A percentile compares a stretch with the other conserved stretches of the same genome.
Conservation (phyloP, 306 rosid genomes). For the Notholithocarpus densiflorus region DNA sequence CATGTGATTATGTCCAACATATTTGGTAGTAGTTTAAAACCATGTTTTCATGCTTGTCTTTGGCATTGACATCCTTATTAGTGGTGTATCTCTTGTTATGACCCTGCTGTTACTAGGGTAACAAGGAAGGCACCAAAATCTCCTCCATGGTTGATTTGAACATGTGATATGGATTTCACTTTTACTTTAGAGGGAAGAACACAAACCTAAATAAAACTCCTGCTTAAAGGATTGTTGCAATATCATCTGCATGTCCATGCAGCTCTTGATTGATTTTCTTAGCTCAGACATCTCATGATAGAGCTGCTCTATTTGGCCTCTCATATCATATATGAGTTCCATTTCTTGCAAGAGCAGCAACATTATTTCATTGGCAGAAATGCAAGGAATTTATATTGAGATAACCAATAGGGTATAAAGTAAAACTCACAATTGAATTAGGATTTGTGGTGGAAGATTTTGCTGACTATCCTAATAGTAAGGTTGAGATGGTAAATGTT, state of each 20-base stretch:
- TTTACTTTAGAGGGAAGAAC: background rate
- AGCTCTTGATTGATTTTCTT: conserved; percentile 60
- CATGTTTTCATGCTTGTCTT: too few relatives aligned
- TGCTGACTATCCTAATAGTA: conserved; percentile 18
- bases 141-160: background rate
- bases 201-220: conserved; percentile 53
- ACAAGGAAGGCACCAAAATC: background rate
- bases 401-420: background rate
- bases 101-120: background rate
- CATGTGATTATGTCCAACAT: too few relatives aligned
- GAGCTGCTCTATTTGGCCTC: conserved; percentile 75
- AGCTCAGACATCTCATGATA: conserved; percentile 74
- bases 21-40: too few relatives aligned
- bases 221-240: conserved; percentile 50
- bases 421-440: conserved; percentile 48
- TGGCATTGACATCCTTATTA: too few relatives aligned
- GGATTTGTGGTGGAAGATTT: conserved; percentile 35
- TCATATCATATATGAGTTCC: conserved; percentile 64
- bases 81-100: background rate
- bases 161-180: background rate
- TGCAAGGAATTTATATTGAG: background rate
- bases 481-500: conserved; percentile 36
- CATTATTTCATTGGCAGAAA: background rate
- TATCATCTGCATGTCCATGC: conserved; percentile 73
- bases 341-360: conserved; percentile 49